Conservation (phyloP, 331 rosid genomes). For the Rosa hybrid region DNA sequence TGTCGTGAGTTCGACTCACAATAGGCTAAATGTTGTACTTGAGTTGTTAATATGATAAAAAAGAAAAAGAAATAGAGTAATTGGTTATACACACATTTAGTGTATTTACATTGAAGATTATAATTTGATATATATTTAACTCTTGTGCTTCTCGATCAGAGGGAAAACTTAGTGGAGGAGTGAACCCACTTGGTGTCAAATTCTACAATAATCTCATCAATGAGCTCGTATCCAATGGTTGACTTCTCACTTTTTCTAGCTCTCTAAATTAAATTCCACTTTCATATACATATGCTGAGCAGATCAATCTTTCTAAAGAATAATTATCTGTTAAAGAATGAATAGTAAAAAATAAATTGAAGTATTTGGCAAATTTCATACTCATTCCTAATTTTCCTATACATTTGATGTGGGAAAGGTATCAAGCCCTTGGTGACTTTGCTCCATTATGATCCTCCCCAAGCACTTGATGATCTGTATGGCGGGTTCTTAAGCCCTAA, state of each 20-base stretch:
- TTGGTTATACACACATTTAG: too few species aligned
- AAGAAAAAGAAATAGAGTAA: too few species aligned
- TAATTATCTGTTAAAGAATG: too few species aligned
- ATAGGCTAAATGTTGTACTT: too few species aligned
- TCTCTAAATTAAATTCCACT: too few species aligned
- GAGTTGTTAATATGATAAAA: too few species aligned
- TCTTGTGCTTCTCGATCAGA: conserved; percentile 27
- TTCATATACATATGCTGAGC: too few species aligned
- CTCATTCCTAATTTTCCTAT: neutral
- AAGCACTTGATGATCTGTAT: conserved; percentile 56
- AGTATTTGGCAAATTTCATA: too few species aligned
- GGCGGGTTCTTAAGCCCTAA: conserved; percentile 43
- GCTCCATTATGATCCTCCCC: conserved; percentile 58
- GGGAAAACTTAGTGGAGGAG: conserved; percentile 43
- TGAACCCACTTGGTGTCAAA: conserved; percentile 44
- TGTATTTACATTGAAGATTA: too few species aligned
- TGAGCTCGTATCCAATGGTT: conserved; percentile 51
- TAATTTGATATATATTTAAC: neutral
- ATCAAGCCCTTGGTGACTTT: conserved; percentile 56
- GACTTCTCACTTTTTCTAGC: neutral
- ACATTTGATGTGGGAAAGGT: neutral
- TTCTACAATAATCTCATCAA: conserved; percentile 60
- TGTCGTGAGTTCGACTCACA: too few species aligned
- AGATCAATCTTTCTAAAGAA: too few species aligned
- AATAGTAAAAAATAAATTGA: too few species aligned